A percentile compares a stretch with the other conserved stretches of the same genome.
Evolutionary conservation across 345 rosid genomes (phyloP).

Genomic region (Eucalyptus guilfoylei): DNA sequence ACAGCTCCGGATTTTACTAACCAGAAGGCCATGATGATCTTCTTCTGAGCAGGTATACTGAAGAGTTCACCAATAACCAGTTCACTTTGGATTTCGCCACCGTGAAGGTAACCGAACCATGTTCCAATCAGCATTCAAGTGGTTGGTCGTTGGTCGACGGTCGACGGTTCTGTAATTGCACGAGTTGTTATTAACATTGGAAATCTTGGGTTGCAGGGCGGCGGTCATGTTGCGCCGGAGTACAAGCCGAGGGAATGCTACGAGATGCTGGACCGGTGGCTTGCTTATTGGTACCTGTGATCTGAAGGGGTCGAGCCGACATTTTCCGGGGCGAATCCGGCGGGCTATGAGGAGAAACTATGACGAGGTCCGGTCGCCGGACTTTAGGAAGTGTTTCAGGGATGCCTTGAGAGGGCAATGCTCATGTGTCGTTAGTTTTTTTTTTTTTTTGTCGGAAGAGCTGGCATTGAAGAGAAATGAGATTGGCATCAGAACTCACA

Average conservation of each 20-base stretch:
- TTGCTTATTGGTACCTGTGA: background rate
- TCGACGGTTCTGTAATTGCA: background rate
- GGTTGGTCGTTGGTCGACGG: no score
- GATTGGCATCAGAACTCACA: background rate
- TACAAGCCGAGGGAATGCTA: constrained; percentile 12
- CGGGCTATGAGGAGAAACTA: background rate
- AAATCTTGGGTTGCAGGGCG: background rate
- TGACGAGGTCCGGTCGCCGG: background rate
- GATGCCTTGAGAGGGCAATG: background rate
- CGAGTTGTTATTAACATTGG: background rate
- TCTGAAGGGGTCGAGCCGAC: background rate
- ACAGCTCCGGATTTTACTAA: background rate
- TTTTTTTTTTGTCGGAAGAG: background rate
- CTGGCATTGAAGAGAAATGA: background rate
- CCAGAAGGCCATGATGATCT: background rate
- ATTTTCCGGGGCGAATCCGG: background rate
- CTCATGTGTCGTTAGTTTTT: background rate
- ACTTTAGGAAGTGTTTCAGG: background rate
- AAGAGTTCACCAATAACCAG: background rate
- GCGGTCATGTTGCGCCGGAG: constrained; percentile 16
- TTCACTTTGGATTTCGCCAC: constrained; percentile 3
- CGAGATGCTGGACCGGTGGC: constrained; percentile 6
- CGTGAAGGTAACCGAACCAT: background rate
- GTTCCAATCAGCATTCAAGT: background rate
- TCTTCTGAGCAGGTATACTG: constrained; percentile 4